A percentile compares a stretch with the other conserved stretches of the same genome.
These are phyloP conservation scores for Alternaria arborescens DNA, from an alignment of 2,329 filamentous ascomycete species.

Conservation along the genomic window DNA sequence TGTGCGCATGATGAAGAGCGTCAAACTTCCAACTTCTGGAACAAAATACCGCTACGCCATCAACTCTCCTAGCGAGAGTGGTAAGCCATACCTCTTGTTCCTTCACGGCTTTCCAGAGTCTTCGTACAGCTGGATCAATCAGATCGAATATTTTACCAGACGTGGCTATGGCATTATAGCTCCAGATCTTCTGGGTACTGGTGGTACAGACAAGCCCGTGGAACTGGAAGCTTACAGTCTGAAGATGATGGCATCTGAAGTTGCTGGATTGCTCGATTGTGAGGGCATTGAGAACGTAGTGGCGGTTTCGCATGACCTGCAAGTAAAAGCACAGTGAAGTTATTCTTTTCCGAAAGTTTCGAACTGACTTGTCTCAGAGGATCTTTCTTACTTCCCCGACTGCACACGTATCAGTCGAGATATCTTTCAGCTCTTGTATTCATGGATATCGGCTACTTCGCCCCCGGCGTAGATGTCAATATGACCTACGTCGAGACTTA, in stretches of 20 bases:
- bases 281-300: neutral
- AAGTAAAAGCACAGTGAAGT: neutral
- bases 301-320: neutral
- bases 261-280: neutral
- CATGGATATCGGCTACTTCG: neutral
- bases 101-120: neutral
- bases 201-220: neutral
- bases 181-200: neutral
- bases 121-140: neutral
- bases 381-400: neutral
- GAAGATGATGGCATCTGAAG: neutral
- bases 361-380: neutral
- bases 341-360: fast-evolving
- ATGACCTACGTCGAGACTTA: neutral
- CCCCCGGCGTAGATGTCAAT: neutral
- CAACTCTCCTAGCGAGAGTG: neutral
- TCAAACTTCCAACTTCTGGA: neutral
- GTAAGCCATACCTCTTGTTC: neutral
- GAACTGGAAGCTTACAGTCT: neutral
- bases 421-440: neutral
- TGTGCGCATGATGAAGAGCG: neutral
- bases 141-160: neutral
- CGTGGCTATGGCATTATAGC: neutral
- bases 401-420: neutral
- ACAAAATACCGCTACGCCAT: neutral